Evolutionary conservation across 2,329 filamentous ascomycete genomes (phyloP).

Genomic region (Coleophoma crateriformis): DNA sequence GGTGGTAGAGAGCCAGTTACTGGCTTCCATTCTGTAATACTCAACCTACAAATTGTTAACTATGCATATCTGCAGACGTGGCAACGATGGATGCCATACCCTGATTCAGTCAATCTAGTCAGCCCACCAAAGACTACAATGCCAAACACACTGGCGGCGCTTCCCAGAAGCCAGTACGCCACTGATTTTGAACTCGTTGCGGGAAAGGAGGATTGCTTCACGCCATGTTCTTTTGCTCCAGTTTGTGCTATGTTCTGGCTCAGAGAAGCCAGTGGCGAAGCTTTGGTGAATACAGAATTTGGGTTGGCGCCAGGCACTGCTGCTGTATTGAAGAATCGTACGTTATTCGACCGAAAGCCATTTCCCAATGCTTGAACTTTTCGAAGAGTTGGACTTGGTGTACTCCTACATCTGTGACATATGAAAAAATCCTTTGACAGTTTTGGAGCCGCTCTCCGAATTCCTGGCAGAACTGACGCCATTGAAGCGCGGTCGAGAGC

Average conservation of each 20-base stretch:
- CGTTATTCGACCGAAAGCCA: slow-evolving; percentile 12
- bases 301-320: slow-evolving; percentile 2
- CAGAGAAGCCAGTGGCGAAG: slow-evolving; percentile 15
- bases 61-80: slow-evolving; percentile 5
- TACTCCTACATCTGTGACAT: slow-evolving; percentile 22
- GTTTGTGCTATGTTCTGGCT: slow-evolving; percentile 16
- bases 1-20: slow-evolving; percentile 90
- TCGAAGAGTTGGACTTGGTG: slow-evolving; percentile 6
- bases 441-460: slow-evolving; percentile 20
- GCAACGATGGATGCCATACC: slow-evolving; percentile 47
- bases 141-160: slow-evolving; percentile 89
- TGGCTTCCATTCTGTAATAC: slow-evolving; percentile 97
- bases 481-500: slow-evolving; percentile 11
- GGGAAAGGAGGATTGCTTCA: slow-evolving; percentile 20
- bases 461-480: slow-evolving; percentile 23
- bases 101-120: slow-evolving; percentile 91
- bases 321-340: slow-evolving; percentile 24
- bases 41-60: slow-evolving; percentile 54
- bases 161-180: slow-evolving; percentile 88
- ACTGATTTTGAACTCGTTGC: slow-evolving; percentile 68
- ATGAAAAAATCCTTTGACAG: slow-evolving; percentile 24
- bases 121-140: slow-evolving; percentile 94
- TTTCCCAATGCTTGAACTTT: slow-evolving; percentile 14
- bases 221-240: neutral
- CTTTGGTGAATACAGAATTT: slow-evolving; percentile 2